A percentile compares a stretch with the other conserved stretches of the same genome.
Evolutionary conservation across 352 stramenopile genomes (phyloP).

Genomic region (Globisporangium canariense): DNA sequence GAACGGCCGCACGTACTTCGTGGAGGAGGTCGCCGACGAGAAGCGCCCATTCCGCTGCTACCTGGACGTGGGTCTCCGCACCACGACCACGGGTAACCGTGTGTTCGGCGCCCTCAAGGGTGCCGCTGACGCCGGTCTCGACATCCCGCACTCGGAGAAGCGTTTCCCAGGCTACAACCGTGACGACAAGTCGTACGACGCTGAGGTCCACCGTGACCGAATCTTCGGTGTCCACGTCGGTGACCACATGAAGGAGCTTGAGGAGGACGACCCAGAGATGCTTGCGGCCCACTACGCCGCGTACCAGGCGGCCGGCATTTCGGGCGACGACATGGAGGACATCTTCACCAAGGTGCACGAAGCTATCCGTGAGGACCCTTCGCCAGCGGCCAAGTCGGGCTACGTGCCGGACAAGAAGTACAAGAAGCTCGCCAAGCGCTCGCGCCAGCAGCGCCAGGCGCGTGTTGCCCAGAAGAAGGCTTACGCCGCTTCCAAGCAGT

Average conservation of each 20-base stretch:
- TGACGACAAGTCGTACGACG: slow-evolving; percentile 98
- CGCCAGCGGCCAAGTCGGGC: slow-evolving; percentile 89
- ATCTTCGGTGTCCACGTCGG: slow-evolving; percentile 98
- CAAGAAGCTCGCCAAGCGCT: slow-evolving; percentile 93
- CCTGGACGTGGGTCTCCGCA: slow-evolving; percentile 96
- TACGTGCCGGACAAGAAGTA: slow-evolving; percentile 93
- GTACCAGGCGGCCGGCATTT: slow-evolving; percentile 93
- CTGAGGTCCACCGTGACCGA: slow-evolving; percentile 95
- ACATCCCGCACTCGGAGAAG: slow-evolving; percentile 99
- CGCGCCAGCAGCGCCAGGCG: slow-evolving; percentile 93
- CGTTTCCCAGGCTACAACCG: slow-evolving; percentile 99
- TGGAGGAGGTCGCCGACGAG: slow-evolving; percentile 98
- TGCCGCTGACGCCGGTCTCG: slow-evolving; percentile 96
- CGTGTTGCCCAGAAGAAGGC: slow-evolving; percentile 97
- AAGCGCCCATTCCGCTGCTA: slow-evolving; percentile 98
- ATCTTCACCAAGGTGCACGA: slow-evolving; percentile 94
- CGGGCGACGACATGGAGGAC: slow-evolving; percentile 91
- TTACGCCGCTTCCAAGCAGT: slow-evolving; percentile 62
- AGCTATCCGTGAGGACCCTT: slow-evolving; percentile 97
- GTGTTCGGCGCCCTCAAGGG: slow-evolving; percentile 99
- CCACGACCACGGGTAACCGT: slow-evolving; percentile 97
- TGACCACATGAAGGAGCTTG: slow-evolving; percentile 99
- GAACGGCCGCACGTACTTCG: slow-evolving; percentile 98
- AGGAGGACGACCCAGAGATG: slow-evolving; percentile 99
- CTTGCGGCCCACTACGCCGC: slow-evolving; percentile 96